These are phyloP conservation scores for Colletotrichum cereale DNA, from an alignment of 2,329 filamentous ascomycete species.

Conservation along the genomic window DNA sequence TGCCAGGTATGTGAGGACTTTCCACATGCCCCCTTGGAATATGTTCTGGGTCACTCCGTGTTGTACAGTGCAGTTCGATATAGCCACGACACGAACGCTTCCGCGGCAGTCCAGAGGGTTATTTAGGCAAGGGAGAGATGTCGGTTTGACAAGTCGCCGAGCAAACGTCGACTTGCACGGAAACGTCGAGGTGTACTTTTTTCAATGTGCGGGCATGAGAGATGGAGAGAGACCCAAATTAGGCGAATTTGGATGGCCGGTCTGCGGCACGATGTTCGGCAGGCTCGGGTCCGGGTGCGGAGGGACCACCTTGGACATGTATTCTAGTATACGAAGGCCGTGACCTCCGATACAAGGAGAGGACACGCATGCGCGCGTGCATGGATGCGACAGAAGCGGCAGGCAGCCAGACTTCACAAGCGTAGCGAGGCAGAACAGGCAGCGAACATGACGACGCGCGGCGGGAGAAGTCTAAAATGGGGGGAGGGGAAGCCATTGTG, in stretches of 20 bases:
- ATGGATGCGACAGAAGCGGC: slow-evolving; percentile 27
- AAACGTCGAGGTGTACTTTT: neutral
- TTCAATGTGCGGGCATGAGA: neutral
- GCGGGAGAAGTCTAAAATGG: no score
- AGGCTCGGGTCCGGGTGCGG: neutral
- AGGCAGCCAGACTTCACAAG: slow-evolving; percentile 1
- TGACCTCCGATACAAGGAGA: no score
- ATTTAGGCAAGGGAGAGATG: neutral
- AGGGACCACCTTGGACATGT: no score
- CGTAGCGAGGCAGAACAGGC: neutral
- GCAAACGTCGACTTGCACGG: neutral
- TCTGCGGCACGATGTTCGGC: neutral
- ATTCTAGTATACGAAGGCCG: neutral
- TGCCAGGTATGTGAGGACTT: neutral
- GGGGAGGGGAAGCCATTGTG: neutral
- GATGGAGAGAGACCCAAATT: neutral
- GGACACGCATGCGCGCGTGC: neutral
- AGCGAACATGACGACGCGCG: neutral
- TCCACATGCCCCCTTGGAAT: neutral
- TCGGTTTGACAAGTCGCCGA: neutral
- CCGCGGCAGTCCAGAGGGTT: neutral
- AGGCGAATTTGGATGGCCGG: neutral
- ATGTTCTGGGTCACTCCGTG: neutral
- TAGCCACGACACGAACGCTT: no score
- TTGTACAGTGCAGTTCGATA: neutral